Conservation (phyloP, 257 asterid species). For the Nicotiana sylvestris region DNA sequence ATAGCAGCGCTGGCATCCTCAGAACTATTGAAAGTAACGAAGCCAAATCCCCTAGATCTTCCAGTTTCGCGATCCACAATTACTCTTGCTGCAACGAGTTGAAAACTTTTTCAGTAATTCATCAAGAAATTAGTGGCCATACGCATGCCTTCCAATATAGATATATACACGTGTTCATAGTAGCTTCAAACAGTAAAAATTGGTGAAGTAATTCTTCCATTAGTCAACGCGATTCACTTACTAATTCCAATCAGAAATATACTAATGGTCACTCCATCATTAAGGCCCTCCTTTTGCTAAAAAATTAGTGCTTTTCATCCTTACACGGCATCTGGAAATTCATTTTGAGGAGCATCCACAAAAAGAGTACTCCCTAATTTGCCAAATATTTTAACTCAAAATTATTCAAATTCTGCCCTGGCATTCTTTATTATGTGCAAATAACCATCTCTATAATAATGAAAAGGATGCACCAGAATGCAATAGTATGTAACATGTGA, state of each 20-base stretch:
- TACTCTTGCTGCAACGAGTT: constrained; percentile 52
- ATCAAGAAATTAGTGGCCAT: neutral
- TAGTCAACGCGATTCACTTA: neutral
- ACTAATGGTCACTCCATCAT: neutral
- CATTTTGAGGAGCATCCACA: neutral
- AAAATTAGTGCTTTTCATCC: neutral
- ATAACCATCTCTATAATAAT: neutral
- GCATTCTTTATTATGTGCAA: constrained; percentile 1
- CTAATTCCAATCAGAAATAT: neutral
- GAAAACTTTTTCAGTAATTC: neutral
- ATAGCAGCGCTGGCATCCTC: constrained; percentile 91
- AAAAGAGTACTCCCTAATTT: neutral
- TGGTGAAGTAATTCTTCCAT: neutral
- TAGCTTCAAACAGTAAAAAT: neutral
- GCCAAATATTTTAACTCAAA: neutral
- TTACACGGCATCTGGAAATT: neutral
- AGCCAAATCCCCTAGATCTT: constrained; percentile 88
- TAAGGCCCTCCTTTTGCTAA: neutral
- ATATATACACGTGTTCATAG: neutral
- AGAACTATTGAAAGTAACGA: constrained; percentile 47
- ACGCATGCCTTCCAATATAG: neutral
- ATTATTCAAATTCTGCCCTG: neutral
- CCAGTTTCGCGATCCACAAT: constrained; percentile 74
- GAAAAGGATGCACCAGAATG: neutral
- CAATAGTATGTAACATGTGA: neutral